Evolutionary conservation across 2,329 filamentous ascomycete species (phyloP), one percentile per base, ranked within the genome.

Genomic region (Fusarium chlamydosporum): DNA sequence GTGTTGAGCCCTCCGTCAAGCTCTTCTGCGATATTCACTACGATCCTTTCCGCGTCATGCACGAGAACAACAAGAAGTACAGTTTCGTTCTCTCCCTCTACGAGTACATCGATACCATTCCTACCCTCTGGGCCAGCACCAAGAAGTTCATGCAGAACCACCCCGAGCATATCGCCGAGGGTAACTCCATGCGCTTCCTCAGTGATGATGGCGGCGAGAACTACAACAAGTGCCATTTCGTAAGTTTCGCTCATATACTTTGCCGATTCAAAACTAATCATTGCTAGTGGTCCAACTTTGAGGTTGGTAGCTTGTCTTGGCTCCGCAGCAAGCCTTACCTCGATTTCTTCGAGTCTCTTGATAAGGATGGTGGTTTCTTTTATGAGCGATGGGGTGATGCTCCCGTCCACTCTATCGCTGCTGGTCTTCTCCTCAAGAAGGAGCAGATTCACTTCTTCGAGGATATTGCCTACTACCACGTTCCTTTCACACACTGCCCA

Each of bases 371-470:
- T 68, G 96, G 96, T 67, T 99, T 99, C 87, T 98, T 97, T 85
- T 98, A 98, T 80, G 96, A 99, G 82, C 91, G 95, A 74, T 99
- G 95, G 95, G 95, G 95, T 63, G 95, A 99, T 81, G 96, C 96
- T 7, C 96, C 96, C 0, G 93, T 99, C 7, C 96, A 99, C 83
- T 97, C 95, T n/a, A 97, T 99, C 72, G 96, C 93, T 15, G 96
- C 96, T 4, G 87, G 87, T 64, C 83, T 99, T 40, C 87, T 98
- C 80, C 85, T 99, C 69, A 91, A 92, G 80, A 97, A 97, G 84
- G 92, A 96, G 50, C 90, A 99, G 79, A 89, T 99, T 67, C 96
- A 99, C 80, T 99, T 99, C 84, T 99, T 98, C 85, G 93, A 99
- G 80, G 95, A 99, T 76, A 99, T 99, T 75, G 95, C 93, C 62